phyloP scores from a whole-genome alignment of 176 grass and related monocot species.

The Thinopyrum elongatum region DNA sequence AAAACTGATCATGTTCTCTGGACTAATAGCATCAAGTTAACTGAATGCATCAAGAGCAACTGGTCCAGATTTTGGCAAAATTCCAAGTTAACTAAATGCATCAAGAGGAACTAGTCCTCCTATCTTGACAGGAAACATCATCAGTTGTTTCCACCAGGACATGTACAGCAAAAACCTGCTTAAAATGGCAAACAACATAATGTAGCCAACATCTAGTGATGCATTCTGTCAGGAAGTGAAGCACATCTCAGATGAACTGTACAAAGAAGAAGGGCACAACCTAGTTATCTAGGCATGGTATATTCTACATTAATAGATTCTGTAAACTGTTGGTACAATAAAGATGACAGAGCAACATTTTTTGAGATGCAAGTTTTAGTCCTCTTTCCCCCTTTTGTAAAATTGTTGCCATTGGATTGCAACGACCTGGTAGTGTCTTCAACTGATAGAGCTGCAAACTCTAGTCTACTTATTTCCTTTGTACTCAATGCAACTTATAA shows the following conservation, averaged over 20 bases:
- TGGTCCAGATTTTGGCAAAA: too few species aligned
- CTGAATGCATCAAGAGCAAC: too few species aligned
- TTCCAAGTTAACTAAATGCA: too few species aligned
- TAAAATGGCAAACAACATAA: conserved; percentile 27
- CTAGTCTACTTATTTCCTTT: conserved; percentile 9
- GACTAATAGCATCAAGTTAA: too few species aligned
- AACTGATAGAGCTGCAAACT: background rate
- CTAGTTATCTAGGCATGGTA: conserved; percentile 35
- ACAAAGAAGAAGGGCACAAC: conserved; percentile 30
- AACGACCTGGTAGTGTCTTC: conserved; percentile 1
- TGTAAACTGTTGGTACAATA: conserved; percentile 34
- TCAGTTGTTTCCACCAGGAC: conserved; percentile 29
- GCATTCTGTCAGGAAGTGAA: conserved; percentile 32
- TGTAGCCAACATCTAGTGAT: conserved; percentile 29
- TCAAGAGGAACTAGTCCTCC: too few species aligned
- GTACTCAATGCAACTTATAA: background rate
- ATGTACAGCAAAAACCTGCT: conserved; percentile 33
- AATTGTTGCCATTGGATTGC: conserved; percentile 9
- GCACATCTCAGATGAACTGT: conserved; percentile 36
- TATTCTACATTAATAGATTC: conserved; percentile 50
- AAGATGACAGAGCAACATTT: conserved; percentile 19
- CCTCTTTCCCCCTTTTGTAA: background rate
- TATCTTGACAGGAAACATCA: conserved; percentile 15
- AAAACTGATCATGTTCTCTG: too few species aligned
- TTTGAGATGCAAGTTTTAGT: conserved; percentile 11